A percentile compares a stretch with the other conserved stretches of the same genome.
Evolutionary conservation across 2,329 filamentous ascomycete genomes (phyloP).

Genomic region (Microsporum audouinii): DNA sequence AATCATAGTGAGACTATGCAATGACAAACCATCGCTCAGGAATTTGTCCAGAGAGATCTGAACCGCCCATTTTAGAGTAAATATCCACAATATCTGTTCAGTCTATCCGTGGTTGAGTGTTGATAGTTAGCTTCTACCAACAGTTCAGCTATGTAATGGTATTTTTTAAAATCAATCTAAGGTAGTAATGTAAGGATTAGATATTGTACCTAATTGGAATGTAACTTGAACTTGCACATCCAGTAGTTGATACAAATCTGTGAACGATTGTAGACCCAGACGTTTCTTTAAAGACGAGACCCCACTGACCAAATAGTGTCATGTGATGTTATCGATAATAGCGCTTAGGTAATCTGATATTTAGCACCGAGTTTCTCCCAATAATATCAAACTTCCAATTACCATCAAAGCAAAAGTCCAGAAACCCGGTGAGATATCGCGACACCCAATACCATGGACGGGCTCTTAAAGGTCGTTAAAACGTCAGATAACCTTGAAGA

Average conservation of each 20-base stretch:
- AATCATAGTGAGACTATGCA: conserved; percentile 16
- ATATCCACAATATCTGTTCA: background rate
- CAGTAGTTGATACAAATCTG: background rate
- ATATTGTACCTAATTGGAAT: background rate
- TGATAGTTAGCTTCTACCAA: background rate
- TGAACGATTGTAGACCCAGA: background rate
- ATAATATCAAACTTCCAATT: background rate
- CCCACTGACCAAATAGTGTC: background rate
- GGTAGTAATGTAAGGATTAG: background rate
- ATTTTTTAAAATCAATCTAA: background rate
- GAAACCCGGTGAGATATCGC: background rate
- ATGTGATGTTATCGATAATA: background rate
- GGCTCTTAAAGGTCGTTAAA: conserved; percentile 30
- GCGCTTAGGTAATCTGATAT: background rate
- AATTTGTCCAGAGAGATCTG: background rate
- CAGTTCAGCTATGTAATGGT: background rate
- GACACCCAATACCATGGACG: conserved; percentile 24
- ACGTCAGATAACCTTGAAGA: conserved; percentile 18
- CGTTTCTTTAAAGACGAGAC: background rate
- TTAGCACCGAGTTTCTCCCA: background rate
- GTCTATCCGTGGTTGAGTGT: background rate
- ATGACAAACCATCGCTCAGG: conserved; percentile 20
- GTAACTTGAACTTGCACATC: background rate
- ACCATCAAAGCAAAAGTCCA: background rate
- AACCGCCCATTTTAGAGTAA: background rate